Percentiles rank a stretch among this genome's conserved stretches.
Conservation (phyloP, 129 eudicot genomes). For the Pseudognaphalium luteoalbum region DNA sequence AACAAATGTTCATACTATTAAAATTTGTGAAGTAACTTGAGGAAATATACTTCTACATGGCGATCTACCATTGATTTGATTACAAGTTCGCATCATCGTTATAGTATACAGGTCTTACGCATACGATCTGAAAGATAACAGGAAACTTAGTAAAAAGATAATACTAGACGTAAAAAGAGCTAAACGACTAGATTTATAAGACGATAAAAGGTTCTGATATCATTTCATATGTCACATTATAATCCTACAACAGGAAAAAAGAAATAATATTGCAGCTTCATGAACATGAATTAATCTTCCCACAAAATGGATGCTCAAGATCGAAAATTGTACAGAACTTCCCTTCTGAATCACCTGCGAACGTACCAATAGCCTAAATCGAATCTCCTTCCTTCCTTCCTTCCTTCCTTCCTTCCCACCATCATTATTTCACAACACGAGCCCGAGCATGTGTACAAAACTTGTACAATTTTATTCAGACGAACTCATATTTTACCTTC, state of each 20-base stretch:
- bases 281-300: constrained; percentile 24
- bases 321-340: constrained; percentile 25
- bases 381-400: neutral
- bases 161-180: neutral
- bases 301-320: constrained; percentile 17
- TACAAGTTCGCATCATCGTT: too few species aligned
- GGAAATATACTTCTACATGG: too few species aligned
- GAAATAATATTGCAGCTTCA: constrained; percentile 23
- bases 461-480: constrained; percentile 8
- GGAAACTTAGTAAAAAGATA: neutral
- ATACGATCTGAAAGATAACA: neutral
- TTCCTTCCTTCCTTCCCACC: neutral
- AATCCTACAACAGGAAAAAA: constrained; percentile 27
- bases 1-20: too few species aligned
- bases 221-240: constrained; percentile 31
- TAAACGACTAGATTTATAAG: constrained; percentile 10
- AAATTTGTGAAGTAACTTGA: too few species aligned
- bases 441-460: neutral
- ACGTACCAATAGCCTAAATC: constrained; percentile 11
- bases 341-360: constrained; percentile 18
- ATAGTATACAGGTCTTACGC: too few species aligned
- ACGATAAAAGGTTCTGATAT: constrained; percentile 15
- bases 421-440: constrained; percentile 25
- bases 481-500: constrained; percentile 7
- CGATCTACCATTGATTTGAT: too few species aligned